Base-by-base conservation (phyloP, 2,329 filamentous ascomycete species). In the Fusarium nurragi region DNA sequence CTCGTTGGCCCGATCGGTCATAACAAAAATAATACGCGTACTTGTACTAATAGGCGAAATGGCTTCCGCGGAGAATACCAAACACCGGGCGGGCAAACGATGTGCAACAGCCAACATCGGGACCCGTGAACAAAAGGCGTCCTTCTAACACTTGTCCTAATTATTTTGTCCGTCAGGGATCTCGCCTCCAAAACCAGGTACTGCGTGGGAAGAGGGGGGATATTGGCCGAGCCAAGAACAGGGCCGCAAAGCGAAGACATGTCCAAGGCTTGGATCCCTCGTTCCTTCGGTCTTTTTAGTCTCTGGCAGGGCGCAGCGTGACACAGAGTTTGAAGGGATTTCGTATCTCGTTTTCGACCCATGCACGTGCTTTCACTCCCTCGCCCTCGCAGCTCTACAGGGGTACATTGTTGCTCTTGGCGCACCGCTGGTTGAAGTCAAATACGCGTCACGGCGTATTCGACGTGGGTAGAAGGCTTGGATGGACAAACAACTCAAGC, bases 281-380 rank as follows among this genome's bases (percentile, higher is more conserved):
- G 41, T 38, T 14, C 26, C 32, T 36, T 51, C 52, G 21, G 40
- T 16, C 26, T 26, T 18, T 26, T n/a, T 34, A 18, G 32, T 34
- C 32, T n/a, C 10, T 34, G 32, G 16, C n/a, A n/a, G 32, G 14
- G 16, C 32, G 49, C 28, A 25, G n/a, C 28, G 30, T 28, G 37
- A 30, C 32, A 64, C 57, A 54, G 36, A 51, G 54, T 60, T 54
- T 53, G 26, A 34, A 23, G 48, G 48, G 60, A 71, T 69, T 71
- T 71, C 68, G 68, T 71, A 71, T 69, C 55, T 71, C 68, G 68
- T 36, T 67, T 67, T 67, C 53, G 28, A 38, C 45, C 59, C 62
- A 64, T 56, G 63, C 63, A 50, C 51, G 41, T 58, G 44, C 36
- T 36, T 54, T 34, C 34, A 30, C 32, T 51, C n/a, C 8, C 8